These are phyloP conservation scores for Tetradesmus obliquus DNA, from an alignment of 139 green algal genomes.

Conservation along the genomic window DNA sequence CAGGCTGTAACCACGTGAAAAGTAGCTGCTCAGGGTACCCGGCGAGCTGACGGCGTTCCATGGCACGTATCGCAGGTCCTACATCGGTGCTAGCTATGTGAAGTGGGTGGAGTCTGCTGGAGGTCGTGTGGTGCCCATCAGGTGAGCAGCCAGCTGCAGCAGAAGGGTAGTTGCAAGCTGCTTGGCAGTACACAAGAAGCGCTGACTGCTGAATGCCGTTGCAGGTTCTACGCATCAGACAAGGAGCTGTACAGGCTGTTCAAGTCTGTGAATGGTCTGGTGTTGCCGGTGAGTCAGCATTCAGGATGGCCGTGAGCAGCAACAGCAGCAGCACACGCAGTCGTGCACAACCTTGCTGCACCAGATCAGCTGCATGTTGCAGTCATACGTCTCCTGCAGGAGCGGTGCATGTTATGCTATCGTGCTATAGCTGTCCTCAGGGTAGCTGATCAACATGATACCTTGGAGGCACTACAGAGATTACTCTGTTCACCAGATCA, in stretches of 20 bases:
- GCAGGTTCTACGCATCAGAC: conserved; percentile 75
- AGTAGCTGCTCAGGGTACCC: neutral
- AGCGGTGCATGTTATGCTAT: neutral
- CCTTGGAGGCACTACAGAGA: too few species aligned
- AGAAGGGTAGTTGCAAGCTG: neutral
- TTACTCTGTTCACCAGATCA: too few species aligned
- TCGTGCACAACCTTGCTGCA: neutral
- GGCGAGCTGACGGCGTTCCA: neutral
- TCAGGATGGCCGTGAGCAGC: neutral
- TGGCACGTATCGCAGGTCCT: conserved; percentile 47
- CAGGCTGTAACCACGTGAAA: neutral
- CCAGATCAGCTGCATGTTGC: too few species aligned
- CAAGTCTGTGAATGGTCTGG: conserved; percentile 82
- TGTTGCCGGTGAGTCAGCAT: conserved; percentile 67
- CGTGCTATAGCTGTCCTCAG: neutral
- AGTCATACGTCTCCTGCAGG: neutral
- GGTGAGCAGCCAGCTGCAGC: neutral
- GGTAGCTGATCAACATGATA: too few species aligned
- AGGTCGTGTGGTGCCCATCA: conserved; percentile 74
- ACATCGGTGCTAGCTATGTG: conserved; percentile 78
- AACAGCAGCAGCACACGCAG: conserved; percentile 2
- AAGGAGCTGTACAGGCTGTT: conserved; percentile 81
- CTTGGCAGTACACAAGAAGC: neutral
- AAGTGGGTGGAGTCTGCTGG: conserved; percentile 83
- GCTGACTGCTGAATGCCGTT: neutral